Base-by-base conservation (phyloP, 352 stramenopile genomes). In the Pythium dissimile region DNA sequence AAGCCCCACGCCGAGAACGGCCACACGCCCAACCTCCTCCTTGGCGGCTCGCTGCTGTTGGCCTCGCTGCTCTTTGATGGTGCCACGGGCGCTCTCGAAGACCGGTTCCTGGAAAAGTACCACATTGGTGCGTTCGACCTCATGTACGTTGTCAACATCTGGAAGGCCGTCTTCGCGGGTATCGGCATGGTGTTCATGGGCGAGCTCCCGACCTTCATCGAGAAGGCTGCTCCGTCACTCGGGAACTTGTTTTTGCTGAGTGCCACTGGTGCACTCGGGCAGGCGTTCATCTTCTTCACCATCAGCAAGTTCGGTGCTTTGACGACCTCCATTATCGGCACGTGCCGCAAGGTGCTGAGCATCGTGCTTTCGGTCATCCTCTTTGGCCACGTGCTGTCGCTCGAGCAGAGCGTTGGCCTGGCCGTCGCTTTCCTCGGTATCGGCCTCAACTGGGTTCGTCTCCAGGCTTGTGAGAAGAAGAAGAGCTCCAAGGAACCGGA, bases 121-220 rank as follows among this genome's bases (percentile, higher is more conserved):
- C 73, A 91, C 59, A 78, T 94, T 30, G 82, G 83, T 21, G 75
- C 84, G 4, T 94, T 94, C 57, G 83, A 92, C 53, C 69, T 94
- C 35, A 94, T 94, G 84, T 93, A 89, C 69, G 69, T 80, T n/a
- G 79, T 94, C 52, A 92, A 89, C 71, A 75, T 89, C 47, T 94
- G 86, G 73, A 94, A 93, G 71, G 74, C 73, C 10, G 30, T 84
- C 18, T 94, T 93, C 50, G 72, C 81, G 5, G 75, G 59, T 7
- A 59, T 75, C 6, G 83, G 83, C 1, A 87, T 90, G 79, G 75
- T 90, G 26, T 64, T 84, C 37, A 88, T 86, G 54, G 75, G 78
- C 13, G 82, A 92, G 54, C 65, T 92, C 9, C 74, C 73, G 0
- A 66, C 72, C 3, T 86, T 88, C 37, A 38, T 92, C n/a, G 64